Evolutionary conservation across 2,329 filamentous ascomycete species (phyloP).

Genomic region (Paracamarosporium sp.): DNA sequence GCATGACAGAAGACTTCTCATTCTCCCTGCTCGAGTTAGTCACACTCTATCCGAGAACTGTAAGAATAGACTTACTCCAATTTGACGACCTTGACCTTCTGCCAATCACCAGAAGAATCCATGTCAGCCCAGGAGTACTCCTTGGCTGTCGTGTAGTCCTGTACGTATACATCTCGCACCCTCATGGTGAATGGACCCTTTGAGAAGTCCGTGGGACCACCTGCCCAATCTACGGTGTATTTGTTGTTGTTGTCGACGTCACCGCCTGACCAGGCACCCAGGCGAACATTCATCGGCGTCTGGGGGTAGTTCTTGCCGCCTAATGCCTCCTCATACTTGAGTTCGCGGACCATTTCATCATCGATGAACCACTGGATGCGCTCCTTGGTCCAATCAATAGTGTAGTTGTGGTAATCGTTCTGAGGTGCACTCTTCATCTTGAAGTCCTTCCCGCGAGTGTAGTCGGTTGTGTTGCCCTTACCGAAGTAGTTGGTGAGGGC

Average conservation of each 20-base stretch:
- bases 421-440: constrained; percentile 36
- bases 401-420: constrained; percentile 50
- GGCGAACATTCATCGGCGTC: constrained; percentile 74
- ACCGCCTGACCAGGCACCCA: constrained; percentile 72
- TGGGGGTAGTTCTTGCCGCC: constrained; percentile 70
- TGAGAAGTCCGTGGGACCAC: constrained; percentile 71
- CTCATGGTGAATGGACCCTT: constrained; percentile 76
- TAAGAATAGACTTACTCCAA: constrained; percentile 21
- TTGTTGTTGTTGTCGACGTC: constrained; percentile 51
- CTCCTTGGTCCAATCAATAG: constrained; percentile 70
- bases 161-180: constrained; percentile 66
- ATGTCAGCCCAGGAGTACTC: constrained; percentile 68
- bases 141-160: constrained; percentile 65
- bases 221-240: constrained; percentile 62
- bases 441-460: constrained; percentile 53
- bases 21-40: constrained; percentile 26
- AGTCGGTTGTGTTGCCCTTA: constrained; percentile 61
- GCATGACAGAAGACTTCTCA: constrained; percentile 44
- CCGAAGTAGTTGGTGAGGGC: constrained; percentile 62
- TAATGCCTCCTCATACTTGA: constrained; percentile 66
- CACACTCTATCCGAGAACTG: background rate
- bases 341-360: constrained; percentile 65
- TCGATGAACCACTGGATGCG: constrained; percentile 71
- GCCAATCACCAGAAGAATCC: constrained; percentile 62
- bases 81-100: constrained; percentile 59